A percentile compares a stretch with the other conserved stretches of the same genome.
phyloP scores from a whole-genome alignment of 1,139 yeast species.

The Suhomyces terraborum region DNA sequence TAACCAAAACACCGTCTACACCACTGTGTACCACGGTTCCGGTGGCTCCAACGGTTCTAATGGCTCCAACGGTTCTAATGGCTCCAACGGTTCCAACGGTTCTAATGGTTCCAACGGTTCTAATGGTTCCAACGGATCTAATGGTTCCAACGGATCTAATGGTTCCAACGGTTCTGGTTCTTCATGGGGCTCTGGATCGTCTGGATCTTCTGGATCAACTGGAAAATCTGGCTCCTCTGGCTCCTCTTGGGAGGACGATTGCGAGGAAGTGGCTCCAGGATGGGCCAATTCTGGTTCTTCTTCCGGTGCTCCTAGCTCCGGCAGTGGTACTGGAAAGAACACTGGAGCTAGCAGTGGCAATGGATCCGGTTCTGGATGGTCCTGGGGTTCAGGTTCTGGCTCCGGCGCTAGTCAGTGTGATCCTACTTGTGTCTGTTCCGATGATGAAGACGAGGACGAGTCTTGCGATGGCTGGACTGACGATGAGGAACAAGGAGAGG shows the following conservation, averaged over 20 bases:
- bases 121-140: slow-evolving; percentile 1
- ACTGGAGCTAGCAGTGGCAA: too few relatives aligned
- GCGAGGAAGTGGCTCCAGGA: slow-evolving; percentile 4
- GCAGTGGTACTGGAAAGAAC: too few relatives aligned
- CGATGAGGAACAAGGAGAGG: slow-evolving; percentile 49
- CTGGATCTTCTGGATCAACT: slow-evolving; percentile 5
- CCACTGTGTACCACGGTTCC: slow-evolving; percentile 4
- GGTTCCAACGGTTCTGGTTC: neutral
- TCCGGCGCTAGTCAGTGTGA: slow-evolving; percentile 35
- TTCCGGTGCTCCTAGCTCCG: too few relatives aligned
- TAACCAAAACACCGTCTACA: slow-evolving; percentile 9
- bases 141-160: neutral
- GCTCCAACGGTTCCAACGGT: slow-evolving; percentile 3
- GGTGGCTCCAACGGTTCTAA: slow-evolving; percentile 2
- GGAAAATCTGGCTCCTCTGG: slow-evolving; percentile 37
- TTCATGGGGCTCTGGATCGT: slow-evolving; percentile 1
- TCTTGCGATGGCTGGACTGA: slow-evolving; percentile 31
- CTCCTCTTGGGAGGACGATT: slow-evolving; percentile 33
- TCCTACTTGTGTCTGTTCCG: slow-evolving; percentile 48
- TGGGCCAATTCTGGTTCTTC: slow-evolving; percentile 5
- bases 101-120: neutral
- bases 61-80: neutral
- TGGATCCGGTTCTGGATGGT: slow-evolving; percentile 9
- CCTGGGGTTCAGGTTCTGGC: slow-evolving; percentile 32
- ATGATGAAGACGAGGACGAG: slow-evolving; percentile 30